Evolutionary conservation across 306 rosid genomes (phyloP).

Genomic region (Aeschynomene evenia): DNA sequence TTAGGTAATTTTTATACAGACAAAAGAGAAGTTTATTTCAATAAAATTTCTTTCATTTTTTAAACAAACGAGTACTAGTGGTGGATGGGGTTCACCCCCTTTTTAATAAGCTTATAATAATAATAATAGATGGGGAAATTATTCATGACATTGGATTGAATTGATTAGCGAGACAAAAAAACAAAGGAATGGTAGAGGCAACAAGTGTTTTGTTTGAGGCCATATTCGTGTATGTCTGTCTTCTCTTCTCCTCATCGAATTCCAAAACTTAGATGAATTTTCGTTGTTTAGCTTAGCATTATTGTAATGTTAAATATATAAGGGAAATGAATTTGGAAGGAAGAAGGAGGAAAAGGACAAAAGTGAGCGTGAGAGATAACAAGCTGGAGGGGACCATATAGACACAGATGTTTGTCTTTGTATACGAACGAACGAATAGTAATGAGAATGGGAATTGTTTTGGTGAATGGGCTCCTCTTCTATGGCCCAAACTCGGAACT

Average conservation of each 20-base stretch:
- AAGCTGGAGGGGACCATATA: conserved; percentile 48
- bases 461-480: conserved; percentile 30
- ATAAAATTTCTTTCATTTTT: too few species aligned
- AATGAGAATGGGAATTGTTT: conserved; percentile 42
- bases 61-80: background rate
- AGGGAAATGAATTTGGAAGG: background rate
- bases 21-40: too few species aligned
- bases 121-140: too few species aligned
- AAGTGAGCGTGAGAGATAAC: background rate
- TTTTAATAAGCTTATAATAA: too few species aligned
- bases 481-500: conserved; percentile 31
- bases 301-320: too few species aligned
- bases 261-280: background rate
- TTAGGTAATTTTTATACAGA: too few species aligned
- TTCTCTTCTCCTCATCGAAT: too few species aligned
- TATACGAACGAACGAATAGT: conserved; percentile 32
- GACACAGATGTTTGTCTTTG: conserved; percentile 23
- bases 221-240: background rate
- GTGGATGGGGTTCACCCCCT: too few species aligned
- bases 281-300: too few species aligned
- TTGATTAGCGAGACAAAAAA: too few species aligned
- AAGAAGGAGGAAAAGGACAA: conserved; percentile 8
- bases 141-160: too few species aligned
- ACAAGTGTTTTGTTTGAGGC: background rate
- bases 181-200: too few species aligned